Percentiles rank a stretch among this genome's conserved stretches.
Evolutionary conservation across 176 grass and related monocot species (phyloP).

Genomic region (Elaeis guineensis): DNA sequence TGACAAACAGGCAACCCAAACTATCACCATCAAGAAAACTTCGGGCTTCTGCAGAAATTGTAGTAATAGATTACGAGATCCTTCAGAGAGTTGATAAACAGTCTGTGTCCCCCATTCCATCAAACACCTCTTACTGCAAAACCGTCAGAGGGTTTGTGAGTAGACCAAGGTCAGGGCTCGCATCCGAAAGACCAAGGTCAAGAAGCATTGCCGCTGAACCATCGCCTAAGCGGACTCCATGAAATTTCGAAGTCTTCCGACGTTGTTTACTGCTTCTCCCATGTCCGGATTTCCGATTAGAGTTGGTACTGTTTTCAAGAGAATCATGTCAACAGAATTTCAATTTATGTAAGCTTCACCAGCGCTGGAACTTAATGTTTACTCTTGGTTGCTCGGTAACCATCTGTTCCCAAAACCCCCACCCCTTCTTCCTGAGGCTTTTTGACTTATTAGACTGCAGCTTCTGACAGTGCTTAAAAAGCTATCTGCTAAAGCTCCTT

Average conservation of each 20-base stretch:
- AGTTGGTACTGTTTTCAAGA: constrained; percentile 1
- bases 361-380: constrained; percentile 12
- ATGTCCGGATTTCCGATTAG: neutral
- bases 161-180: constrained; percentile 28
- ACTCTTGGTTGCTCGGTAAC: constrained; percentile 61
- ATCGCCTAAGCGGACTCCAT: constrained; percentile 50
- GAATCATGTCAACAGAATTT: constrained; percentile 9
- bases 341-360: constrained; percentile 13
- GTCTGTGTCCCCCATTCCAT: constrained; percentile 61
- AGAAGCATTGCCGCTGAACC: constrained; percentile 39
- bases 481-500: constrained; percentile 29
- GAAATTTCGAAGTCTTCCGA: constrained; percentile 60
- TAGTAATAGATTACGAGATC: constrained; percentile 5
- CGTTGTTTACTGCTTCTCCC: constrained; percentile 22
- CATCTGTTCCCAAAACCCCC: constrained; percentile 68
- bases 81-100: constrained; percentile 20
- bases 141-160: constrained; percentile 10
- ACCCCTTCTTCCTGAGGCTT: constrained; percentile 38
- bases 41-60: too few species aligned
- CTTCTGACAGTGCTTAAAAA: constrained; percentile 48
- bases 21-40: too few species aligned
- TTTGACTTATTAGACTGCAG: constrained; percentile 46
- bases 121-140: constrained; percentile 55
- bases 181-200: constrained; percentile 25
- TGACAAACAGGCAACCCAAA: too few species aligned